phyloP scores from a whole-genome alignment of 139 green algal species.

The Chlamydomonas asymmetrica region DNA sequence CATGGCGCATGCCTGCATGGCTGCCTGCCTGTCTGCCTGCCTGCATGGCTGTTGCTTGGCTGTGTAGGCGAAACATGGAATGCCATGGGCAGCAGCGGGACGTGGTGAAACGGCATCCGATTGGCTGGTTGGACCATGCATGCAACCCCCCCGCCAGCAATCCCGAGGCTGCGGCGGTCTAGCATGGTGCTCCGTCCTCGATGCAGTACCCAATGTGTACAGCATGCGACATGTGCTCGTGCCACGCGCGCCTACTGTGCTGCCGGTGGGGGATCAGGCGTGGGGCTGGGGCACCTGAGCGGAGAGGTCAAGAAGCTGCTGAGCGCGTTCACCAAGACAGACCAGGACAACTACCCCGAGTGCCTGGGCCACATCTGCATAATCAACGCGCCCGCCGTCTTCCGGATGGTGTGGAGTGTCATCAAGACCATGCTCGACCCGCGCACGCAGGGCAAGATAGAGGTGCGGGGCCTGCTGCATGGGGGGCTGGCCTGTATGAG shows the following conservation, averaged over 20 bases:
- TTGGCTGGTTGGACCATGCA: too few species aligned
- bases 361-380: slow-evolving; percentile 82
- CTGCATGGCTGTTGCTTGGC: too few species aligned
- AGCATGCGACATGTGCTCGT: not conserved
- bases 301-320: slow-evolving; percentile 59
- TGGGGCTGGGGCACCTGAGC: slow-evolving; percentile 70
- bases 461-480: too few species aligned
- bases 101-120: too few species aligned
- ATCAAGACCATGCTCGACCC: slow-evolving; percentile 78
- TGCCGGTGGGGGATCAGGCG: slow-evolving; percentile 43
- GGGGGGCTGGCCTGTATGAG: too few species aligned
- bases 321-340: slow-evolving; percentile 47
- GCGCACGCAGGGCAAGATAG: slow-evolving; percentile 81
- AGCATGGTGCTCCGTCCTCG: too few species aligned
- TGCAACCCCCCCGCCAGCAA: too few species aligned
- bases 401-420: slow-evolving; percentile 71
- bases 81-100: too few species aligned
- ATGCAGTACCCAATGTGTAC: too few species aligned
- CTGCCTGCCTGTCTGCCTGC: not conserved
- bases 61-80: too few species aligned
- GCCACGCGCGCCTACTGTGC: too few species aligned
- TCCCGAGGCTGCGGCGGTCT: too few species aligned
- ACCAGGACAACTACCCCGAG: slow-evolving; percentile 87
- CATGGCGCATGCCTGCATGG: not conserved
- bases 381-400: slow-evolving; percentile 82